Percentiles rank a stretch among this genome's conserved stretches.
These are phyloP conservation scores for Thalassia testudinum DNA, from an alignment of 116 monocot genomes.

Conservation along the genomic window DNA sequence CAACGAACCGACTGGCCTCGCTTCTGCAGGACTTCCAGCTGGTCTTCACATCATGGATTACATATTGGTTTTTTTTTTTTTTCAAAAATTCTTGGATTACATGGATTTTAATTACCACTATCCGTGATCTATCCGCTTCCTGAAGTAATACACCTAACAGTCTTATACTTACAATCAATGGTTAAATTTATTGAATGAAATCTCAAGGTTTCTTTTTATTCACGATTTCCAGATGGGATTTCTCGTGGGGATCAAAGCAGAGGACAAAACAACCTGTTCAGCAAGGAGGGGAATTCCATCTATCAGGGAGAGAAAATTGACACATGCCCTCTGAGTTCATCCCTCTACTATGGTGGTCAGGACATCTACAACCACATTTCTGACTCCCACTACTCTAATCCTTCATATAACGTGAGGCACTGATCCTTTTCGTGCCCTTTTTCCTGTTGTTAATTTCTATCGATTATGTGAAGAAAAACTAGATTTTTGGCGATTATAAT, in stretches of 20 bases:
- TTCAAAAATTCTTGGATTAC: neutral
- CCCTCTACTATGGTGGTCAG: slow-evolving; percentile 8
- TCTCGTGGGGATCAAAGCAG: neutral
- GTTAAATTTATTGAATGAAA: neutral
- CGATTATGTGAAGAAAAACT: too few relatives aligned
- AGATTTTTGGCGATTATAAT: too few relatives aligned
- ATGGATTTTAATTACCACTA: neutral
- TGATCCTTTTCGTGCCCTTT: too few relatives aligned
- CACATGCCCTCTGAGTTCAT: slow-evolving; percentile 5
- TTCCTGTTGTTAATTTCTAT: neutral
- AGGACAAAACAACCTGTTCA: neutral
- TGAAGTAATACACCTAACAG: neutral
- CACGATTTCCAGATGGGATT: neutral
- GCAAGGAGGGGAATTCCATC: neutral
- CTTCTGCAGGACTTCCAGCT: too few relatives aligned
- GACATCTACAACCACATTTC: neutral
- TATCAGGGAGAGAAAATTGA: neutral
- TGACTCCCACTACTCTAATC: neutral
- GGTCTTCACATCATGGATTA: neutral
- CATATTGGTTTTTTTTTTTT: neutral
- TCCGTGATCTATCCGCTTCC: neutral
- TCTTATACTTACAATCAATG: neutral
- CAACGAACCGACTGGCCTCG: too few relatives aligned
- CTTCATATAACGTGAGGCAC: slow-evolving; percentile 3
- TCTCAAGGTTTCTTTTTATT: neutral